Conservation (phyloP, 2,329 filamentous ascomycete species). For the Tolypocladium nubicola region DNA sequence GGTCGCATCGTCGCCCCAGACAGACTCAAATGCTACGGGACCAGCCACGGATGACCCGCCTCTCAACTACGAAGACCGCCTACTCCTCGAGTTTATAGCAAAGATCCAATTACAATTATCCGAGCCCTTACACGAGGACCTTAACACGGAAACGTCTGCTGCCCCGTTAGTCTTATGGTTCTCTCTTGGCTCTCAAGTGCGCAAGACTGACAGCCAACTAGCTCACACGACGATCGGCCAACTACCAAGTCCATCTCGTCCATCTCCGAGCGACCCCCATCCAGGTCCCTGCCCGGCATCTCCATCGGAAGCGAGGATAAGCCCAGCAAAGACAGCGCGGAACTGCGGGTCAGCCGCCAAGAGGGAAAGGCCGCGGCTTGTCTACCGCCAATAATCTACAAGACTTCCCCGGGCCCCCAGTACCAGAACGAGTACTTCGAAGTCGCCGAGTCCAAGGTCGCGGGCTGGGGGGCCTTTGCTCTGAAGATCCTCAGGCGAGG, state of each 20-base stretch:
- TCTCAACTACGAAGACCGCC: not conserved
- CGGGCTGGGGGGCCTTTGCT: constrained; percentile 39
- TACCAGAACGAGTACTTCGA: constrained; percentile 30
- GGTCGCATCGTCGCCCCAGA: not conserved
- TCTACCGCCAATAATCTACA: not conserved
- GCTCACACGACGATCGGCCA: not conserved
- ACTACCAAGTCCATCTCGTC: not conserved
- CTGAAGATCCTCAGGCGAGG: constrained; percentile 21
- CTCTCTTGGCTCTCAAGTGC: not conserved
- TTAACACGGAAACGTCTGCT: not conserved
- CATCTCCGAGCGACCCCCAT: not conserved
- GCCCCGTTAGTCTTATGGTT: not conserved
- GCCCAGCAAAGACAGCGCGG: not conserved
- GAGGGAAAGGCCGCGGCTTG: not conserved
- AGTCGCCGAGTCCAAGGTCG: constrained; percentile 27
- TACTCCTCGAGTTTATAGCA: not conserved
- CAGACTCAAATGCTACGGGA: not conserved
- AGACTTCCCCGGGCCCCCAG: constrained; percentile 2
- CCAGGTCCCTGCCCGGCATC: not conserved
- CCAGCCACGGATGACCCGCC: not conserved
- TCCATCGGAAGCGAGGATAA: not conserved
- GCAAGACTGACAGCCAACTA: not conserved
- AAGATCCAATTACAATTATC: not conserved
- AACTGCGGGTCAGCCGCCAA: not conserved
- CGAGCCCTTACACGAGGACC: not conserved